A percentile compares a stretch with the other conserved stretches of the same genome.
Evolutionary conservation across 352 stramenopile species (phyloP).

Genomic region (Globisporangium radiosum): DNA sequence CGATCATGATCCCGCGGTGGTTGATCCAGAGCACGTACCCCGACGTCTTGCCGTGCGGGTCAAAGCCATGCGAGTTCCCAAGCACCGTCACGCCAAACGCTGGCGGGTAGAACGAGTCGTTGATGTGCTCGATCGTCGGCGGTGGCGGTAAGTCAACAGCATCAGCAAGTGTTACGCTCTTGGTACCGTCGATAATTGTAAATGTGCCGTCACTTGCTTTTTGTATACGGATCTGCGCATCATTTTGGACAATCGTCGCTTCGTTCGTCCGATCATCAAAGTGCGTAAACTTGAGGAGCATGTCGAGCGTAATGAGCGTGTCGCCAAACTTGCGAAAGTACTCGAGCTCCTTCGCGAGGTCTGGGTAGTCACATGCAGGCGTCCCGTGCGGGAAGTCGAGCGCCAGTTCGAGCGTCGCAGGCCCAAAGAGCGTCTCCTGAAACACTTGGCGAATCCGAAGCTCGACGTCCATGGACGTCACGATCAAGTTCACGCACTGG

Average conservation of each 20-base stretch:
- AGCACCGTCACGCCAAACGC: constrained; percentile 95
- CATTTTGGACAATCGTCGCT: constrained; percentile 47
- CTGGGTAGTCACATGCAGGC: constrained; percentile 44
- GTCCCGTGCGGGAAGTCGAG: constrained; percentile 70
- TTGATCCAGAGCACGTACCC: constrained; percentile 98
- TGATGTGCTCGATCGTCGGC: constrained; percentile 25
- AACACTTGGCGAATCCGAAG: constrained; percentile 81
- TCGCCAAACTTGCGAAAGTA: constrained; percentile 90
- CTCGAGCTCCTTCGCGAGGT: constrained; percentile 78
- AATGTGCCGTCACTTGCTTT: constrained; percentile 55
- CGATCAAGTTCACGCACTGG: constrained; percentile 84
- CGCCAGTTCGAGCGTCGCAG: constrained; percentile 59
- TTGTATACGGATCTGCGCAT: constrained; percentile 58
- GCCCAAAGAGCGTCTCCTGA: constrained; percentile 86
- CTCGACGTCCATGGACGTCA: constrained; percentile 72
- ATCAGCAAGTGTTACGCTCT: constrained; percentile 53
- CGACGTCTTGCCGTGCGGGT: constrained; percentile 90
- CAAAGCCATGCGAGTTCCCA: constrained; percentile 94
- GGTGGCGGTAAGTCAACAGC: constrained; percentile 46
- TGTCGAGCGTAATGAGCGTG: constrained; percentile 85
- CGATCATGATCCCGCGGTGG: constrained; percentile 95
- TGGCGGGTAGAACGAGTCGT: constrained; percentile 88
- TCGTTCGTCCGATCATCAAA: constrained; percentile 57
- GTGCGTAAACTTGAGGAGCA: constrained; percentile 85
- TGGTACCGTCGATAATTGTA: constrained; percentile 53